A percentile compares a stretch with the other conserved stretches of the same genome.
phyloP scores from a whole-genome alignment of 108 stramenopile genomes.

The Cyclotella atomus region DNA sequence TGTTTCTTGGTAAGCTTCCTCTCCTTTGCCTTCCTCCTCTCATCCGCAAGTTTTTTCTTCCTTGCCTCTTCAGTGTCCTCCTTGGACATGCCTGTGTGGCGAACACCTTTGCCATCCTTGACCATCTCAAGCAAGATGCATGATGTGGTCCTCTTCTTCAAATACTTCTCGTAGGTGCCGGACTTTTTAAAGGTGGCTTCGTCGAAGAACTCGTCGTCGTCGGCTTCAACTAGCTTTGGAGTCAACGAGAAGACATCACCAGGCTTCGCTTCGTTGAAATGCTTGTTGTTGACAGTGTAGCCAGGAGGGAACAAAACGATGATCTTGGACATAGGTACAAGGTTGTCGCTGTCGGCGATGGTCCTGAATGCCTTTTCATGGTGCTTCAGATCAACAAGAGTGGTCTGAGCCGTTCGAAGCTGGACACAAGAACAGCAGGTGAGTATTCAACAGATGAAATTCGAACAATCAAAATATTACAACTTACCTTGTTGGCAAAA shows the following conservation, averaged over 20 bases:
- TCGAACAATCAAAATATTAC: background rate
- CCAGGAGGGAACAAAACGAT: background rate
- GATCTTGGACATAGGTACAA: constrained; percentile 1
- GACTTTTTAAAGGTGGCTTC: background rate
- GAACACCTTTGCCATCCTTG: constrained; percentile 6
- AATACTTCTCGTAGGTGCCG: background rate
- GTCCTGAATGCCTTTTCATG: background rate
- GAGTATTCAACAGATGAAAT: background rate
- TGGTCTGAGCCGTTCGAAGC: constrained; percentile 12
- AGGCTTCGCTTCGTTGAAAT: constrained; percentile 5
- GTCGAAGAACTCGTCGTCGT: background rate
- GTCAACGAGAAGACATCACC: constrained; percentile 1
- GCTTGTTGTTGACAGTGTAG: background rate
- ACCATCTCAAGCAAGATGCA: constrained; percentile 9
- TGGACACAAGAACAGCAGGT: background rate
- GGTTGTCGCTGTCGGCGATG: background rate
- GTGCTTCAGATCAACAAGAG: background rate
- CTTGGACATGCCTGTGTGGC: constrained; percentile 4
- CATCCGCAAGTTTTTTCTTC: constrained; percentile 2
- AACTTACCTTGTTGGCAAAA: constrained; percentile 8
- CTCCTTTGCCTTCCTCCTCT: background rate
- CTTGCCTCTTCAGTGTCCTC: constrained; percentile 5
- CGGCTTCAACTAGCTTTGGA: background rate
- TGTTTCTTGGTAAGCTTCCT: background rate
- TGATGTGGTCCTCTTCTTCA: background rate